Evolutionary conservation across 1,284 basidiomycete species (phyloP), one percentile per base, ranked within the genome.

Genomic region (Naganishia sp.): DNA sequence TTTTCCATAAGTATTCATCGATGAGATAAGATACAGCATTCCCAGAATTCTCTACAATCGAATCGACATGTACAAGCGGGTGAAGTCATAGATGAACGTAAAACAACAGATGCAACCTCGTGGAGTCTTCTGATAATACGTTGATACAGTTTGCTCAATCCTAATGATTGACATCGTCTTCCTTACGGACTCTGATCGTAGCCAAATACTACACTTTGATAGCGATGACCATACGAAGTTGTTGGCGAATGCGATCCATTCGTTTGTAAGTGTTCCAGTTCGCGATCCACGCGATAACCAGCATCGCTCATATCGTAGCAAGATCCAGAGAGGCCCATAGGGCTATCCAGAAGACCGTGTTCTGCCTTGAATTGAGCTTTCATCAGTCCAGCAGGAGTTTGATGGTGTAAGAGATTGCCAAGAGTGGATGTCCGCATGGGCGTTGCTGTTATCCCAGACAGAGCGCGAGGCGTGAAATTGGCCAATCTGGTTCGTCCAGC

Each of bases 341-440:
- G 68, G 46, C 57, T 66, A 16, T 68, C 68, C 23, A 63, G 36
- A 15, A 65, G 57, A 25, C 68, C 49, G 46, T 68, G 68, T 43
- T 68, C 68, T 1, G 68, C 68, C 52, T 66, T 65, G 54, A 63
- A 68, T 23, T 63, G 59, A 31, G 61, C 39, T 53, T 68, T 68
- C 43, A 61, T 65, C 7, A 63, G 33, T 23, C 64, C 68, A 15
- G 60, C 64, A 18, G 68, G 68, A 25, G 68, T 68, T 31, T 68
- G 64, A 45, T 68, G 56, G 42, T 49, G 63, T n/a, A 64, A 55
- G 18, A 55, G 55, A 16, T 50, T 55, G 48, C 43, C 56, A 10
- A 54, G 50, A 7, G 55, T 42, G 13, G 61, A 68, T 54, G 66
- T 39, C 6, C 54, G 53, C 39, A 61, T 63, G 15, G 60, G 54